Conservation (phyloP, 2,329 filamentous ascomycete genomes). For the Penicillium rolfsii region DNA sequence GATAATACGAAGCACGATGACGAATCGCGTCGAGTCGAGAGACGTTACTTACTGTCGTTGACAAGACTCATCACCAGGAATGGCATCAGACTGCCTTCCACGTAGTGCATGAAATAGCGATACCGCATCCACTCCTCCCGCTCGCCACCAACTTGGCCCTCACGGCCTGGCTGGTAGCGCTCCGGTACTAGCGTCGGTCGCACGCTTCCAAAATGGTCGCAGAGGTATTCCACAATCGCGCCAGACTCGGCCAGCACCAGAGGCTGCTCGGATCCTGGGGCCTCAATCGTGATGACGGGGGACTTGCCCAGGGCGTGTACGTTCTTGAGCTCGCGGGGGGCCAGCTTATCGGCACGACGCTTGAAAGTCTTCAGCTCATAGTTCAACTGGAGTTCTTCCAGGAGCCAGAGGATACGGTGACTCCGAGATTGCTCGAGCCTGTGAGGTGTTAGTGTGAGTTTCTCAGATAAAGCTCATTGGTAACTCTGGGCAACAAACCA, state of each 20-base stretch:
- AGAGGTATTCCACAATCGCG: constrained; percentile 79
- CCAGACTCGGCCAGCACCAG: constrained; percentile 79
- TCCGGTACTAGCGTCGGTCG: constrained; percentile 52
- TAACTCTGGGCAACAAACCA: constrained; percentile 52
- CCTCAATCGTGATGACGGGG: constrained; percentile 71
- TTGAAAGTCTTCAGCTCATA: constrained; percentile 83
- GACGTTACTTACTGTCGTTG: constrained; percentile 53
- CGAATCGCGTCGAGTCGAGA: background rate
- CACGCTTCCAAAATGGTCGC: constrained; percentile 63
- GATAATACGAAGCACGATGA: background rate
- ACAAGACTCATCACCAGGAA: constrained; percentile 68
- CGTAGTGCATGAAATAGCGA: constrained; percentile 77
- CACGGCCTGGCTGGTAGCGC: constrained; percentile 55
- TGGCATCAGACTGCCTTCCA: constrained; percentile 81
- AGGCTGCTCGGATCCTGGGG: constrained; percentile 48
- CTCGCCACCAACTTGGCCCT: constrained; percentile 60
- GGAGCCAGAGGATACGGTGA: constrained; percentile 81
- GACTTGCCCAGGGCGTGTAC: constrained; percentile 87
- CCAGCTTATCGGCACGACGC: constrained; percentile 65
- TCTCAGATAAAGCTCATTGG: background rate
- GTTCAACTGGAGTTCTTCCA: constrained; percentile 77
- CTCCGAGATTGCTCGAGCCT: constrained; percentile 85
- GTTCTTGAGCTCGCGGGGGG: constrained; percentile 74
- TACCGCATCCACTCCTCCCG: constrained; percentile 64
- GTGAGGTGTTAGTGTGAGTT: constrained; percentile 3